Evolutionary conservation across 2,329 filamentous ascomycete genomes (phyloP), one percentile per base, ranked within the genome.

Genomic region (Ophiostoma populinum): DNA sequence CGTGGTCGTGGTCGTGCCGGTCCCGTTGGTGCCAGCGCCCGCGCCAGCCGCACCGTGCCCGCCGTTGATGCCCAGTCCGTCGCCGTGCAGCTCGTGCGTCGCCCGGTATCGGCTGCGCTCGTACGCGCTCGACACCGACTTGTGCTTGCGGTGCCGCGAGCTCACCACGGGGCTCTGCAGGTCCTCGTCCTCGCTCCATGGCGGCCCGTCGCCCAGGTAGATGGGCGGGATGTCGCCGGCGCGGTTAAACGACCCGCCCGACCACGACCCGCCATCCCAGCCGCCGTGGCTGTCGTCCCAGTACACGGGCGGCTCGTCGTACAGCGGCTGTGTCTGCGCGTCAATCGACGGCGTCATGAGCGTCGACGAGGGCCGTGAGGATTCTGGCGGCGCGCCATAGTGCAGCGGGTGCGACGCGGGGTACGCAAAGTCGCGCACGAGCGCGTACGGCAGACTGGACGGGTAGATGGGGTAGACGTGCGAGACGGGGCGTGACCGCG

Each of bases 391-490:
- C n/a, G 87, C 80, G 1, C 90, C 90, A 63, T 93, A 93, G 61
- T 95, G 90, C 55, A 94, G 66, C 28, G 82, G 85, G 54, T 95
- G 81, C 37, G 68, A 66, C 18, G 70, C 53, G 21, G 82, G 74
- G 53, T 95, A 98, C 46, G 90, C 90, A 58, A 95, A 98, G 63
- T 98, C 90, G 49, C 90, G 79, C 44, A 98, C 86, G 29, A 82
- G 65, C n/a, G 85, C 75, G 54, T 94, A 94, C 6, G 80, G 57
- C 13, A 94, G 69, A 51, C 75, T 92, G 39, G 85, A 90, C 47
- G 83, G 78, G 55, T 83, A 90, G 48, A 79, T 63, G 12, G 83
- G 80, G 50, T 90, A 87, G 42, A 81, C 67, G 49, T 80, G 70
- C n/a, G 83, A 92, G 37, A 67, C 67, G 15, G 85, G 82, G 41